Percentiles rank a stretch among this genome's conserved stretches.
Evolutionary conservation across 257 asterid species (phyloP).

Genomic region (Capsicum baccatum): DNA sequence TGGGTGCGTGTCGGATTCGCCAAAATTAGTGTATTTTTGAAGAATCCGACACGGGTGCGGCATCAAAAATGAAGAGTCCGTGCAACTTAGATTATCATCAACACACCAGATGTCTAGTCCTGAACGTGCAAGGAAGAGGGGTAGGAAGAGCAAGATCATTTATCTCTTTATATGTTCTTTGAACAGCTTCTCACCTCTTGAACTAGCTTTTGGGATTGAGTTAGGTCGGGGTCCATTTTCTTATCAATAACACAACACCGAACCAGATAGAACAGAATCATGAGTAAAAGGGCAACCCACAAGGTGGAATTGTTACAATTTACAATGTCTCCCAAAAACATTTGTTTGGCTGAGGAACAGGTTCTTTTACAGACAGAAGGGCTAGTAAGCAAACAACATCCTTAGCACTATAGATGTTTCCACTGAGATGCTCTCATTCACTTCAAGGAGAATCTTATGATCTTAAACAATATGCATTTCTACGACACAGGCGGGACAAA

Average conservation of each 20-base stretch:
- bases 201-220: neutral
- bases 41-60: too few species aligned
- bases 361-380: neutral
- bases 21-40: too few species aligned
- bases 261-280: constrained; percentile 3
- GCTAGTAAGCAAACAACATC: neutral
- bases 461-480: constrained; percentile 23
- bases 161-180: neutral
- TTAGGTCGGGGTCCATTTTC: neutral
- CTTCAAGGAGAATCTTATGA: neutral
- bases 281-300: neutral
- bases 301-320: neutral
- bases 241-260: neutral
- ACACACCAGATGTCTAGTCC: neutral
- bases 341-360: neutral
- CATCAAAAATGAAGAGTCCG: too few species aligned
- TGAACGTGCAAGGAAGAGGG: neutral
- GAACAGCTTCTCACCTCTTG: neutral
- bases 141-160: neutral
- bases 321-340: neutral
- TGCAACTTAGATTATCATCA: neutral
- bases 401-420: constrained; percentile 8
- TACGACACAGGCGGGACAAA: constrained; percentile 16
- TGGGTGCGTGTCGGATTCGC: too few species aligned
- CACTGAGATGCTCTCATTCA: neutral